Conservation (phyloP, 441 rosid species). For the Populus trichocarpa region DNA sequence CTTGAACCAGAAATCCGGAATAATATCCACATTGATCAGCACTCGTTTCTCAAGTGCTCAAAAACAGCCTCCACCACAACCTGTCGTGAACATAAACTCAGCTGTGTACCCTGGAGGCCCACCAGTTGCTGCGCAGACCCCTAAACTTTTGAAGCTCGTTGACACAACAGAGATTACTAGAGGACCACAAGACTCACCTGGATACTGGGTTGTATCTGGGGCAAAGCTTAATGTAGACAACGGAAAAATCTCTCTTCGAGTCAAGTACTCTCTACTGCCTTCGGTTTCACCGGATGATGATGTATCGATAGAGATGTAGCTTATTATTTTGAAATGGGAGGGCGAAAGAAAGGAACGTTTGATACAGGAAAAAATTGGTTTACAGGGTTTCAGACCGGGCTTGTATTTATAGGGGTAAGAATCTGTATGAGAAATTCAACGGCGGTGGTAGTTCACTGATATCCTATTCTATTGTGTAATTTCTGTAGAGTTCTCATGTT, state of each 20-base stretch:
- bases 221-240: slow-evolving; percentile 81
- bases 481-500: background rate
- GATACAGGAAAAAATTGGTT: background rate
- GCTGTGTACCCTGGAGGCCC: slow-evolving; percentile 96
- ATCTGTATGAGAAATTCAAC: background rate
- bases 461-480: background rate
- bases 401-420: background rate
- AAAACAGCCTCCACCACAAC: slow-evolving; percentile 58
- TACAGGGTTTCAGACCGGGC: background rate
- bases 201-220: slow-evolving; percentile 97
- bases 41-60: slow-evolving; percentile 75
- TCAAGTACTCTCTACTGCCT: slow-evolving; percentile 70
- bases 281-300: slow-evolving; percentile 29
- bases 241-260: slow-evolving; percentile 81
- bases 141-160: slow-evolving; percentile 81
- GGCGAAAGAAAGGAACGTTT: background rate
- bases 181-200: slow-evolving; percentile 90
- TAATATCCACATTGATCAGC: slow-evolving; percentile 78
- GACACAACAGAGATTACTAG: slow-evolving; percentile 87
- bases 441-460: background rate
- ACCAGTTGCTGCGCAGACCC: slow-evolving; percentile 76
- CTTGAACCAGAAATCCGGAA: slow-evolving; percentile 68
- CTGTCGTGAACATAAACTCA: slow-evolving; percentile 80
- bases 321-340: background rate
- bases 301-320: background rate